Evolutionary conservation across 306 rosid species (phyloP).

Genomic region (Trifolium dubium): DNA sequence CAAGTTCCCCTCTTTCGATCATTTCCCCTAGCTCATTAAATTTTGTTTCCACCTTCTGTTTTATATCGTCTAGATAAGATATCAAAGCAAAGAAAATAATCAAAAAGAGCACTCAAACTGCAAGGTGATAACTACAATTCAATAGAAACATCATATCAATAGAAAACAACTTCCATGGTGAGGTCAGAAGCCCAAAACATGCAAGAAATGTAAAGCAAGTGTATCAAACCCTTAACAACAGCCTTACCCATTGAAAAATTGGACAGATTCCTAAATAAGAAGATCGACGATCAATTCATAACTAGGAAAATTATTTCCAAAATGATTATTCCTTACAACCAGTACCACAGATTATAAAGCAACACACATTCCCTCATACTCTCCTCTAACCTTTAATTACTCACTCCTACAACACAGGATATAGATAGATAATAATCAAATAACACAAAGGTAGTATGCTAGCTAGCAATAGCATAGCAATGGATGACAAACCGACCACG

Average conservation of each 20-base stretch:
- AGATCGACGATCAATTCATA: background rate
- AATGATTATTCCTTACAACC: background rate
- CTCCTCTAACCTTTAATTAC: background rate
- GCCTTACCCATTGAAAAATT: slow-evolving; percentile 4
- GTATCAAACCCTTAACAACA: slow-evolving; percentile 12
- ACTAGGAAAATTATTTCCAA: background rate
- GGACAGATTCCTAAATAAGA: background rate
- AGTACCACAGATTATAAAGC: background rate
- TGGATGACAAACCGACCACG: background rate
- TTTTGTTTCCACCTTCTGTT: slow-evolving; percentile 71
- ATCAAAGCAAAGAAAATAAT: slow-evolving; percentile 38
- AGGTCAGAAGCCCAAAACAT: background rate
- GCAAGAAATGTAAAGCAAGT: background rate
- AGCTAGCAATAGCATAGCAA: background rate
- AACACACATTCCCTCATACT: slow-evolving; percentile 2
- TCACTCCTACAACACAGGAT: background rate
- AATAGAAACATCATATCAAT: slow-evolving; percentile 26
- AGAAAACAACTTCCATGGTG: background rate
- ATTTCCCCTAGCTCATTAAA: slow-evolving; percentile 86
- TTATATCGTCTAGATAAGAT: slow-evolving; percentile 66
- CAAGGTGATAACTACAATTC: slow-evolving; percentile 11
- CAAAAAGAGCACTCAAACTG: slow-evolving; percentile 31
- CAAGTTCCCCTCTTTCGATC: slow-evolving; percentile 96
- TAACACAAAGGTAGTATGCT: background rate
- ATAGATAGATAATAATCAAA: background rate